Conservation (phyloP, 768 basidiomycete genomes). For the Sarcodon sp. region DNA sequence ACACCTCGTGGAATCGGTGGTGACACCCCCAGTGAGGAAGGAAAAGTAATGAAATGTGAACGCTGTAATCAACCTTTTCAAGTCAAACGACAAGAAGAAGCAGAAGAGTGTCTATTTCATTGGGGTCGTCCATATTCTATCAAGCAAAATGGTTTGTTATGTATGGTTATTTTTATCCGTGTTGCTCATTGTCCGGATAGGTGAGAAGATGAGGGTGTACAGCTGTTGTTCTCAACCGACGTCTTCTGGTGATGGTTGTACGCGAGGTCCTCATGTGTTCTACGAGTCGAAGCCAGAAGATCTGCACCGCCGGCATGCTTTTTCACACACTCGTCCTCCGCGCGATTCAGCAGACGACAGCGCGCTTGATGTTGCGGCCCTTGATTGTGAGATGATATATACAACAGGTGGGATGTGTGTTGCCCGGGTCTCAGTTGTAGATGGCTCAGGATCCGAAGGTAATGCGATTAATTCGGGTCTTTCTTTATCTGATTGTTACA, state of each 20-base stretch:
- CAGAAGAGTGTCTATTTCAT: slow-evolving; percentile 65
- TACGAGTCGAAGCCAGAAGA: slow-evolving; percentile 55
- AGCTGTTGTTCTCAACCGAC: slow-evolving; percentile 68
- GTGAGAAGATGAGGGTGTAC: slow-evolving; percentile 56
- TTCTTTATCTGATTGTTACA: too few species aligned
- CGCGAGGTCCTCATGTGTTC: slow-evolving; percentile 81
- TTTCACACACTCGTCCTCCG: slow-evolving; percentile 33
- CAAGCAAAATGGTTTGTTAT: slow-evolving; percentile 47
- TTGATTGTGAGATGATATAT: slow-evolving; percentile 98
- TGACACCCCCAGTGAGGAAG: slow-evolving; percentile 43
- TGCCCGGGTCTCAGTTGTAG: slow-evolving; percentile 83
- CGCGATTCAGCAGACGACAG: slow-evolving; percentile 12
- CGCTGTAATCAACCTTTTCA: slow-evolving; percentile 62
- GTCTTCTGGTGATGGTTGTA: slow-evolving; percentile 53
- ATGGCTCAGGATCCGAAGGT: slow-evolving; percentile 47
- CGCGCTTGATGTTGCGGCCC: slow-evolving; percentile 65
- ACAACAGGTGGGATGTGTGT: slow-evolving; percentile 88
- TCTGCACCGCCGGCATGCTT: slow-evolving; percentile 66
- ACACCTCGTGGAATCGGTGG: slow-evolving; percentile 61
- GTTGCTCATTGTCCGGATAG: slow-evolving; percentile 20
- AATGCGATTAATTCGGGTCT: too few species aligned
- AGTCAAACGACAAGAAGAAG: slow-evolving; percentile 46
- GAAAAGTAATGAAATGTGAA: slow-evolving; percentile 60
- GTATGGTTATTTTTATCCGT: neutral
- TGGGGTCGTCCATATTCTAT: slow-evolving; percentile 64